Evolutionary conservation across 2,329 filamentous ascomycete species (phyloP), one percentile per base, ranked within the genome.

Genomic region (Pestalotiopsis sp.): DNA sequence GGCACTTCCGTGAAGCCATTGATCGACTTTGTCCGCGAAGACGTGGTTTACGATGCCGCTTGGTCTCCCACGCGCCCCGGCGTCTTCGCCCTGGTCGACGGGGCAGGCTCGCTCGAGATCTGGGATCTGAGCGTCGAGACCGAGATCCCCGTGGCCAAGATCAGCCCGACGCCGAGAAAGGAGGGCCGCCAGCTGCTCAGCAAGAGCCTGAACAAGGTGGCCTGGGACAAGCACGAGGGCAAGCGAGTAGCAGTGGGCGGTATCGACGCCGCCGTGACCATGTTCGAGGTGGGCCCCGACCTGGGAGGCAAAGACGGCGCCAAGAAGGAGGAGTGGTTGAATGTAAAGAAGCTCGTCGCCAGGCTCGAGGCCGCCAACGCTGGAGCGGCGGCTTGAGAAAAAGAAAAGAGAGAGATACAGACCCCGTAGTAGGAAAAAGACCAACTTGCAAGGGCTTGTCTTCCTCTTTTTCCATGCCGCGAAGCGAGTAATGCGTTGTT

Each of bases 21-120:
- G 31, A 87, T 98, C 13, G 94, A 98, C 72, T 94, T 99, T 77
- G 91, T 93, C 23, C 92, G 96, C 67, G 97, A 99, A 82, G 97
- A 99, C 76, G 91, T 98, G 23, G 95, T 99, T 65, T 99, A 99
- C 82, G 95, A 98, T 78, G 95, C 94, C 2, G 92, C 91, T 66
- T 99, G 97, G 97, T 97, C 94, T 14, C 96, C 96, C 0, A 89
- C 96, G 72, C 95, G 96, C 78, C 96, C 96, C 0, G 95, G 94
- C 49, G 93, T 99, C 9, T 99, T 99, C 80, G 94, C 93, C 1
- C 89, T 97, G 23, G 96, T 98, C 2, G 97, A 99, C 75, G 96
- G 96, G 41, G 93, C 93, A 2, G 97, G 96, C 38, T 93, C 91
- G 80, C 85, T 99, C 20, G 97, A 99, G 81, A 86, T 99, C 64